Conservation (phyloP, 2,329 filamentous ascomycete genomes). For the Byssochlamys sp. region DNA sequence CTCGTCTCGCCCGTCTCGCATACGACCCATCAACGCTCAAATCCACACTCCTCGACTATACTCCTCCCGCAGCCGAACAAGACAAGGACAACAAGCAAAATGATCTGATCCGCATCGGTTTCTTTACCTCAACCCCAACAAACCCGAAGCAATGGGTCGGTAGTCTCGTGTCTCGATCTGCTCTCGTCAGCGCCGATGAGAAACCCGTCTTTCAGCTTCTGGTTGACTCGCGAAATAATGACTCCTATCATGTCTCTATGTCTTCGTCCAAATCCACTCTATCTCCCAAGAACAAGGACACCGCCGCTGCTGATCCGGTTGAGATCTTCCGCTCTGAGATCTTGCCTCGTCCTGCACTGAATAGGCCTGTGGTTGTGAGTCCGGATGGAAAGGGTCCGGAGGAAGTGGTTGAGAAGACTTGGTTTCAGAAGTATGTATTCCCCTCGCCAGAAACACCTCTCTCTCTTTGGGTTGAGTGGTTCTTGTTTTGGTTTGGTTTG, state of each 20-base stretch:
- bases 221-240: constrained; percentile 24
- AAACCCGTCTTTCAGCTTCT: constrained; percentile 31
- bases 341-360: constrained; percentile 30
- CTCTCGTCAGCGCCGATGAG: constrained; percentile 17
- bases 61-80: constrained; percentile 19
- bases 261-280: constrained; percentile 14
- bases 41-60: constrained; percentile 30
- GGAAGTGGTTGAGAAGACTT: constrained; percentile 33
- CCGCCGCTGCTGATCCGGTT: constrained; percentile 13
- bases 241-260: constrained; percentile 33
- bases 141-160: constrained; percentile 32
- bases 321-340: constrained; percentile 23
- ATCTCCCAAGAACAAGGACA: background rate
- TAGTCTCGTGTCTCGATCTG: constrained; percentile 28
- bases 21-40: constrained; percentile 31
- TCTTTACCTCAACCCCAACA: constrained; percentile 32
- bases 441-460: background rate
- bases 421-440: constrained; percentile 34
- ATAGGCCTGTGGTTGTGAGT: constrained; percentile 29
- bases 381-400: constrained; percentile 31
- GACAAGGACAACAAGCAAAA: constrained; percentile 23
- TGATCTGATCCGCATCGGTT: constrained; percentile 46
- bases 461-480: background rate
- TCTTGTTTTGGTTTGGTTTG: too few species aligned
- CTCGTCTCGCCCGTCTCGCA: constrained; percentile 30